Conservation (phyloP, 192 early-diverging fungal genomes). For the Coemansia sp. region DNA sequence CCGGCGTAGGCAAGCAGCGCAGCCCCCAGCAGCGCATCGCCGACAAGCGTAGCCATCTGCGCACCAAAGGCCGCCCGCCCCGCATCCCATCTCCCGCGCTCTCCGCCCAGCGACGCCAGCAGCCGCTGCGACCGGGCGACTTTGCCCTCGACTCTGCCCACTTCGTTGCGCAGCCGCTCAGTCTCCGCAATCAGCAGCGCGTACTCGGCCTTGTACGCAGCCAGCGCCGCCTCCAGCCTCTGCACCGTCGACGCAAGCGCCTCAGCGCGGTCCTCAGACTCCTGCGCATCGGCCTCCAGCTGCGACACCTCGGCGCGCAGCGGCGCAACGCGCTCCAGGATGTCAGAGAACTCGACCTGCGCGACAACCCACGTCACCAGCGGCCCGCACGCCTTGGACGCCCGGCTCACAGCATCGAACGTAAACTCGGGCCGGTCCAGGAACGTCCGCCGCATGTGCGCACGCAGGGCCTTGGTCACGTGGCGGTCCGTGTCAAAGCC, state of each 20-base stretch:
- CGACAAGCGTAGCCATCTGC: conserved; percentile 98
- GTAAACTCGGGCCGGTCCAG: conserved; percentile 85
- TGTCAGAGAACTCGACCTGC: conserved; percentile 91
- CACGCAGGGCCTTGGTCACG: conserved; percentile 75
- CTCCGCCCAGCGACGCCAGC: conserved; percentile 86
- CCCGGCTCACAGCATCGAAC: conserved; percentile 95
- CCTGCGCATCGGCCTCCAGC: conserved; percentile 77
- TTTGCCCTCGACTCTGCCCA: conserved; percentile 89
- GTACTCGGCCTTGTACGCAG: conserved; percentile 95
- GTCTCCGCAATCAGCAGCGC: conserved; percentile 94
- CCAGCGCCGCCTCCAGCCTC: conserved; percentile 87
- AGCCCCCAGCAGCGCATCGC: conserved; percentile 89
- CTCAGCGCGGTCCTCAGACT: conserved; percentile 68
- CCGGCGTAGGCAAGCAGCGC: conserved; percentile 98
- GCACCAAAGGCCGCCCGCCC: conserved; percentile 88
- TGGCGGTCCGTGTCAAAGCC: conserved; percentile 89
- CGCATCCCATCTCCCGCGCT: conserved; percentile 90
- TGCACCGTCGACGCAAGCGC: conserved; percentile 77
- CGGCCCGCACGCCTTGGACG: conserved; percentile 98
- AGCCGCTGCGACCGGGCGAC: conserved; percentile 90
- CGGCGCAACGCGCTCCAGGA: conserved; percentile 93
- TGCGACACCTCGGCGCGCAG: conserved; percentile 88
- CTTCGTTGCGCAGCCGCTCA: conserved; percentile 86
- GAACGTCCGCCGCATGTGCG: conserved; percentile 78
- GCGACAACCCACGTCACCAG: conserved; percentile 98